Percentiles rank a stretch among this genome's conserved stretches.
These are phyloP conservation scores for Rhizoclosmatium globosum DNA, from an alignment of 192 early-diverging fungal species.

Conservation along the genomic window DNA sequence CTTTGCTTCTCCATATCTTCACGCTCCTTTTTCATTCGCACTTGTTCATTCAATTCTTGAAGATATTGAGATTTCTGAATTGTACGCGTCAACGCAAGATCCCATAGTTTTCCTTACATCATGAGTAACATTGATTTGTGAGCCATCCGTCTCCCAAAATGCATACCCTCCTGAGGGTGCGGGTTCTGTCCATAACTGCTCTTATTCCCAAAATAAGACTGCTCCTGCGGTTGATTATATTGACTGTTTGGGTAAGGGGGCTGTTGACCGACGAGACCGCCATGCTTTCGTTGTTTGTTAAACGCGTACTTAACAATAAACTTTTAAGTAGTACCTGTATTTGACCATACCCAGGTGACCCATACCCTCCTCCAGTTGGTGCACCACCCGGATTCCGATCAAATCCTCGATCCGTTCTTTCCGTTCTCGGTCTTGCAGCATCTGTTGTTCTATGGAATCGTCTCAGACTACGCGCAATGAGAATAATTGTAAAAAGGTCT, in stretches of 20 bases:
- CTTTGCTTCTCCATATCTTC: slow-evolving; percentile 30
- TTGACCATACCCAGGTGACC: not conserved
- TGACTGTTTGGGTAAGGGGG: not conserved
- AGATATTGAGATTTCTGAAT: slow-evolving; percentile 38
- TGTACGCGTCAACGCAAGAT: too few relatives aligned
- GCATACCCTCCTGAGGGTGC: slow-evolving; percentile 23
- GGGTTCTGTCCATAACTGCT: not conserved
- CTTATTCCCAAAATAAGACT: slow-evolving; percentile 5
- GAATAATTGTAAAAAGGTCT: not conserved
- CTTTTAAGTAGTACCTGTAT: not conserved
- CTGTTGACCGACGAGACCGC: slow-evolving; percentile 22
- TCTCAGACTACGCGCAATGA: not conserved
- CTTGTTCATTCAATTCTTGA: slow-evolving; percentile 40
- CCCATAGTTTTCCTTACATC: not conserved
- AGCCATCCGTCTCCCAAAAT: slow-evolving; percentile 23
- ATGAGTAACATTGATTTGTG: slow-evolving; percentile 15
- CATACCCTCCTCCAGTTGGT: not conserved
- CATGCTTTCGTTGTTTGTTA: not conserved
- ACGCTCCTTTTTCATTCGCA: slow-evolving; percentile 37
- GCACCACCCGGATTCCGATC: not conserved
- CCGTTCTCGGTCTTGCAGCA: slow-evolving; percentile 30
- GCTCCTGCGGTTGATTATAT: not conserved
- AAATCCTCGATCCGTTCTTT: slow-evolving; percentile 37
- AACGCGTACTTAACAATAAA: not conserved
- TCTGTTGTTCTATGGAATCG: slow-evolving; percentile 34